Base-by-base conservation (phyloP, 768 basidiomycete genomes). In the Podaxis pistillaris region DNA sequence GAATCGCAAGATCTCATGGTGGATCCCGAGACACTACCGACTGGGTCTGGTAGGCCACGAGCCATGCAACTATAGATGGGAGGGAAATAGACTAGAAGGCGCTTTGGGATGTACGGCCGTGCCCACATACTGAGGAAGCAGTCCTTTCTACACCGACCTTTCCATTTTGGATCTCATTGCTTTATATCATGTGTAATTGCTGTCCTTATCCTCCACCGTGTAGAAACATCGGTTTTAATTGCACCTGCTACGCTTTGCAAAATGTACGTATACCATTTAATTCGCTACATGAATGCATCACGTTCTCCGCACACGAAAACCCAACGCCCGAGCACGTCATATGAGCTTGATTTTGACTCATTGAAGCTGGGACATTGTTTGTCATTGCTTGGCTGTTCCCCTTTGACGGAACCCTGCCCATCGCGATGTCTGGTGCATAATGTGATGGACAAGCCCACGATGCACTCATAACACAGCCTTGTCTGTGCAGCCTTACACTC, bases 391-490 rank as follows among this genome's bases (percentile, higher is more conserved):
- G 56, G 38, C n/a, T 13, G 24, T 41, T n/a, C 17, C 17, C 11
- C 24, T 11, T 50, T 50, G 49, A 24, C 26, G 19, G 44, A 46
- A 24, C 49, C 26, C 11, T 12, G 49, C 1, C 11, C 49, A 50
- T 50, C 49, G 12, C 26, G 24, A 28, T 22, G 22, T 19, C 49
- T 0, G 12, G 49, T 13, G 41, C 41, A 26, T 22, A 26, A 30
- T 28, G 56, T 57, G 56, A 57, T 57, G 56, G 26, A 41, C 38
- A 46, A 57, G 56, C 7, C 17, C 56, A 57, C 56, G 56, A 57
- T 57, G 56, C 56, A 57, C 24, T 22, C 56, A 46, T 57, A 41
- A 46, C 56, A 57, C 56, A 57, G 56, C 56, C 56, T 28, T 26
- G 37, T 26, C 40, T 28, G 40, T 7, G 41, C 40, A 12, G 15